A percentile compares a stretch with the other conserved stretches of the same genome.
These are phyloP conservation scores for Pseudocercospora vitis DNA, from an alignment of 2,329 filamentous ascomycete genomes.

Conservation along the genomic window DNA sequence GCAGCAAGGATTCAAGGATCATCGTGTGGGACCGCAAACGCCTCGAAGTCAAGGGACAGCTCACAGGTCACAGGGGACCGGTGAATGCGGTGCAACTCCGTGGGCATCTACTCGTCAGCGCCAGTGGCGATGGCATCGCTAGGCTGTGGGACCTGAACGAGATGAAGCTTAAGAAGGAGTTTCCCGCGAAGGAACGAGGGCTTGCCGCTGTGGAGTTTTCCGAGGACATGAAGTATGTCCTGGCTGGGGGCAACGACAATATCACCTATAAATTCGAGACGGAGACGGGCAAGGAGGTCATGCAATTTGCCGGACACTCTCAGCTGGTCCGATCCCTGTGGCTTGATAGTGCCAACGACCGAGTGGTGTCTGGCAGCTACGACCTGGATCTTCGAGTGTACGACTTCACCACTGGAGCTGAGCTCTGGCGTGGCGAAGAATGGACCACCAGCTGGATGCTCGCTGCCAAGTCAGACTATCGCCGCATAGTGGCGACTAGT, in stretches of 20 bases:
- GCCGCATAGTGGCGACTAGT: conserved; percentile 89
- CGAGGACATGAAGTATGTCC: conserved; percentile 88
- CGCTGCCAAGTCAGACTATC: conserved; percentile 92
- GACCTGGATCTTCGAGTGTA: conserved; percentile 95
- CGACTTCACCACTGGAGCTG: conserved; percentile 75
- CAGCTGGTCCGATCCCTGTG: conserved; percentile 87
- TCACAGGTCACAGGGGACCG: conserved; percentile 83
- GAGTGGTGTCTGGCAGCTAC: conserved; percentile 89
- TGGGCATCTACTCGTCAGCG: conserved; percentile 88
- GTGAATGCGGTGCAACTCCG: conserved; percentile 96
- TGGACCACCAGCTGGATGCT: conserved; percentile 98
- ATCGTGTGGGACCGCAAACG: conserved; percentile 90
- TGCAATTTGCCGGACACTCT: conserved; percentile 77
- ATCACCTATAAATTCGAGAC: conserved; percentile 96
- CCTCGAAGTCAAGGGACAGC: conserved; percentile 70
- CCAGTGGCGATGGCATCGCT: conserved; percentile 87
- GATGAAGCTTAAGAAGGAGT: conserved; percentile 85
- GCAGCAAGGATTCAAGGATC: conserved; percentile 92
- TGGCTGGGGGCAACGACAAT: conserved; percentile 92
- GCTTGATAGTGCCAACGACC: conserved; percentile 80
- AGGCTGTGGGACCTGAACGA: conserved; percentile 95
- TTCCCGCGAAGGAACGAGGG: conserved; percentile 85
- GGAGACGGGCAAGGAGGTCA: conserved; percentile 79
- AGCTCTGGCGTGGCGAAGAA: conserved; percentile 81
- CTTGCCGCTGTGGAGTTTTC: conserved; percentile 95